Conservation (phyloP, 768 basidiomycete genomes). For the Cystobasidium ongulense region DNA sequence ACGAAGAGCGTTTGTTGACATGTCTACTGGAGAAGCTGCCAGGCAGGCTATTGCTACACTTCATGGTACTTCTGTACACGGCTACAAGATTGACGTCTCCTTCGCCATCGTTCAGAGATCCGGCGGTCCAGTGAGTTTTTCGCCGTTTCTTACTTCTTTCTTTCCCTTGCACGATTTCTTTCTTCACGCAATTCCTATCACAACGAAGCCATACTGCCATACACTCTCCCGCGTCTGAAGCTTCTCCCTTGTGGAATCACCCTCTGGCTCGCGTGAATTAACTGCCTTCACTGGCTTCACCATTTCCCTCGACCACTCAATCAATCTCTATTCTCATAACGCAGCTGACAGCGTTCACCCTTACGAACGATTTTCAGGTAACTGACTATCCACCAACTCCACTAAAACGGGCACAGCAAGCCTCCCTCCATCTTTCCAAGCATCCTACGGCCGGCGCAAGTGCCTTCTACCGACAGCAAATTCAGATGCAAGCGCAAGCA, state of each 20-base stretch:
- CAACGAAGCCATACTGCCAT: no score
- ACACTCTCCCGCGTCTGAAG: no score
- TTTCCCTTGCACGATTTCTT: background rate
- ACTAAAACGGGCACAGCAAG: conserved; percentile 22
- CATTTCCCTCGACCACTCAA: background rate
- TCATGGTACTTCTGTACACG: conserved; percentile 10
- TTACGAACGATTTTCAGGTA: background rate
- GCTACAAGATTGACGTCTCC: conserved; percentile 29
- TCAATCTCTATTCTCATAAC: no score
- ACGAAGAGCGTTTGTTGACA: conserved; percentile 31
- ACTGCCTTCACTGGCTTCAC: no score
- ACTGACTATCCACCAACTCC: conserved; percentile 24
- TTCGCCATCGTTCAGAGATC: conserved; percentile 31
- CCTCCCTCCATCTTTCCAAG: conserved; percentile 13
- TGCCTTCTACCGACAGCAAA: conserved; percentile 2
- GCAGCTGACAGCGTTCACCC: background rate
- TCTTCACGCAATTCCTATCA: background rate
- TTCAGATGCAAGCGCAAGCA: background rate
- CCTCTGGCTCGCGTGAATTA: background rate
- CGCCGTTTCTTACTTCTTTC: background rate
- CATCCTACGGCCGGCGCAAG: conserved; percentile 17
- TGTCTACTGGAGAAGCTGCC: conserved; percentile 26
- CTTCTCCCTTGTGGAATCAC: no score
- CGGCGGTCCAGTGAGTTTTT: conserved; percentile 11
- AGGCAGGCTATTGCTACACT: conserved; percentile 17